Percentiles rank a stretch among this genome's conserved stretches.
Conservation (phyloP, 768 basidiomycete species). For the Podaxis sp. region DNA sequence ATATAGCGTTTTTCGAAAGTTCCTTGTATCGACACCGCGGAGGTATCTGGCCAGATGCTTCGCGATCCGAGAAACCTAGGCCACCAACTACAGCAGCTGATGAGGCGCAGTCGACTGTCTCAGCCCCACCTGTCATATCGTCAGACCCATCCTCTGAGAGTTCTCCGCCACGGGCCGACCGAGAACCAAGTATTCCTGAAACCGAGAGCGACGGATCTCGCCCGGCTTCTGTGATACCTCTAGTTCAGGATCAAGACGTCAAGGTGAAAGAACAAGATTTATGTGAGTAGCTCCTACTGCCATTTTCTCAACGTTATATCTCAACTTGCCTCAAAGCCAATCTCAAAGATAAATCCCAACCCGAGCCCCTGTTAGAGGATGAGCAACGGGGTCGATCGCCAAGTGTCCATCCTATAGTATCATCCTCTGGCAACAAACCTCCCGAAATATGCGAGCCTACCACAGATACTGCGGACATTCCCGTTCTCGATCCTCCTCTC, state of each 20-base stretch:
- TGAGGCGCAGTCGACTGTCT: slow-evolving; percentile 32
- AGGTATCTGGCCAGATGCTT: slow-evolving; percentile 86
- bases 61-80: slow-evolving; percentile 35
- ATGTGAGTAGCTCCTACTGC: neutral
- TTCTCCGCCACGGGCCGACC: slow-evolving; percentile 7
- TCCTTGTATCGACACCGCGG: slow-evolving; percentile 62
- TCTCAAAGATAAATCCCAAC: neutral
- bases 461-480: neutral
- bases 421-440: neutral
- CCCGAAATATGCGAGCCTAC: neutral
- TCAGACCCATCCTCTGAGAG: neutral
- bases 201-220: slow-evolving; percentile 16
- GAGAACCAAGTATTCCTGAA: slow-evolving; percentile 12
- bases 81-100: slow-evolving; percentile 20
- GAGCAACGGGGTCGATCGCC: slow-evolving; percentile 5
- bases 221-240: slow-evolving; percentile 1
- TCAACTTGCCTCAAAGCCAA: neutral
- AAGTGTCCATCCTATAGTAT: neutral
- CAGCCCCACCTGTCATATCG: slow-evolving; percentile 29
- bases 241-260: neutral
- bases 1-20: slow-evolving; percentile 94
- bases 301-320: neutral
- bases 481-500: slow-evolving; percentile 9
- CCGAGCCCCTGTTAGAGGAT: neutral
- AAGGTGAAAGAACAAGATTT: neutral